Evolutionary conservation across 169 alveolate species (phyloP), one percentile per base, ranked within the genome.

Genomic region (Theileria luwenshuni): DNA sequence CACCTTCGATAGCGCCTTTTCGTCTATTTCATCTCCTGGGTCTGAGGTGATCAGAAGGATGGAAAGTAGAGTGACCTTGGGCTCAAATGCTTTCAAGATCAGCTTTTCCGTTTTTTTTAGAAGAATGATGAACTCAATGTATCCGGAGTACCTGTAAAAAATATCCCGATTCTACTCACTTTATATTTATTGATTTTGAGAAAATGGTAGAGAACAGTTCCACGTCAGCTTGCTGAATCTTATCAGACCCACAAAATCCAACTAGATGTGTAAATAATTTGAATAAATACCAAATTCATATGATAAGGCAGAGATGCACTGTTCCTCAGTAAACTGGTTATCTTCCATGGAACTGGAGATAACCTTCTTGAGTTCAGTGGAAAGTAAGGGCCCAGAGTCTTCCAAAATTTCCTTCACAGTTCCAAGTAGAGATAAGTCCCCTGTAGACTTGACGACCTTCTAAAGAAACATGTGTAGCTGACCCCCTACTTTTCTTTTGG

Each of bases 191-290:
- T 10, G 62, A 12, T 33, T 73, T 63, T 12, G 65, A 47, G 28
- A 76, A 56, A 10, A 62, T 58, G 1, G 72, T 33, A 49, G 67
- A 28, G 21, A 76, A 2, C 73, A 51, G 25, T 32, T 45, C 52
- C 27, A 54, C 77, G 30, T 76, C 83, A 23, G 71, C 85, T 56
- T 76, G 85, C n/a, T 67, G 85, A 12, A 76, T 54, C 33, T 76
- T 76, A 12, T 76, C 85, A 30, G 85, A 56, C 25, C 85, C 85
- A n/a, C 13, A 67, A 27, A 76, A 23, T 32, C 80, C 74, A 25
- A 52, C 85, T 76, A 69, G 0, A 28, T 0, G 33, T 1, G 28
- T 51, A 51, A 25, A 60, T 60, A 23, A 33, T n/a, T n/a, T n/a
- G n/a, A n/a, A 7, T 1, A 35, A 58, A 15, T 52, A 49, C 85